Conservation (phyloP, 2,329 filamentous ascomycete genomes). For the Arthrobotrys iridis region DNA sequence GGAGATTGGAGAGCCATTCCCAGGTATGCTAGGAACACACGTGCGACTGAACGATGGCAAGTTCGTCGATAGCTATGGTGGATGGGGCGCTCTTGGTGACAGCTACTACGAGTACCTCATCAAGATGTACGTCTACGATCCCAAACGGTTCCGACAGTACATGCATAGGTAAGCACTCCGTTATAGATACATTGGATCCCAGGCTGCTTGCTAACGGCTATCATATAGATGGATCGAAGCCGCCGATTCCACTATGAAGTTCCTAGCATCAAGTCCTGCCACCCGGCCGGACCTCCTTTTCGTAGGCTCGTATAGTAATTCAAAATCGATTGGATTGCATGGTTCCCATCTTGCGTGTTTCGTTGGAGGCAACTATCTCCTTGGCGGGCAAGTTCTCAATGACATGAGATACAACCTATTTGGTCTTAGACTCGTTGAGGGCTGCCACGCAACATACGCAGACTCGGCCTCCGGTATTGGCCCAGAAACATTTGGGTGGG, state of each 20-base stretch:
- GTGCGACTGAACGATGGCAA: conserved; percentile 73
- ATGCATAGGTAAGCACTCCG: conserved; percentile 67
- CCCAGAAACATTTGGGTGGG: conserved; percentile 76
- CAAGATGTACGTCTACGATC: conserved; percentile 88
- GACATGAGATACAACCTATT: conserved; percentile 75
- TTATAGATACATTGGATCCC: not conserved
- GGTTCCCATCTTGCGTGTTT: conserved; percentile 78
- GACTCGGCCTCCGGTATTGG: conserved; percentile 77
- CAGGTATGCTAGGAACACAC: conserved; percentile 76
- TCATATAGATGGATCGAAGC: conserved; percentile 71
- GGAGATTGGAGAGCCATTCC: conserved; percentile 74
- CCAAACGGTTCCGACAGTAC: conserved; percentile 71
- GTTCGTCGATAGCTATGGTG: conserved; percentile 74
- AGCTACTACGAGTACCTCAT: conserved; percentile 90
- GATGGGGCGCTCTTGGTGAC: conserved; percentile 81
- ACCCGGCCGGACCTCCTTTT: conserved; percentile 77
- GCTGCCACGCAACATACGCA: conserved; percentile 78
- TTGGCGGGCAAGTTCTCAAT: conserved; percentile 76
- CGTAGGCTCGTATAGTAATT: conserved; percentile 68
- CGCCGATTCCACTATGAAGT: conserved; percentile 77
- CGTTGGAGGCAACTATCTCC: conserved; percentile 83
- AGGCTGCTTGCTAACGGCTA: not conserved
- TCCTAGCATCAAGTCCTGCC: conserved; percentile 75
- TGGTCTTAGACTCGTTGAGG: conserved; percentile 75
- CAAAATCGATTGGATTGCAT: conserved; percentile 63